These are phyloP conservation scores for Piper longum DNA, from an alignment of 164 flowering plant species.

Conservation along the genomic window DNA sequence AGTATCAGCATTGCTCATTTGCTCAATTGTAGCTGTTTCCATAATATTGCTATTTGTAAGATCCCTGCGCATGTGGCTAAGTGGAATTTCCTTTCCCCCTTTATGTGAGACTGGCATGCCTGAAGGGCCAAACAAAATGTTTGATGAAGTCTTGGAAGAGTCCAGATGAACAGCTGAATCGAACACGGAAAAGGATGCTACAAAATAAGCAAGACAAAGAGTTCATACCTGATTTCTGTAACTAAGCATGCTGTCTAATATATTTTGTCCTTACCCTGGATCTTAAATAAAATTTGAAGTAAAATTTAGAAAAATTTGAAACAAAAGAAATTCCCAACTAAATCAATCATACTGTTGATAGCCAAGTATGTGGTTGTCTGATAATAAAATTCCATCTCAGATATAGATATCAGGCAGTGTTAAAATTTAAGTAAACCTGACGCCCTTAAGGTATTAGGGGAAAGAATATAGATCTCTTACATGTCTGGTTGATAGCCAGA, in stretches of 20 bases:
- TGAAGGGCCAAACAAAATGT: constrained; percentile 9
- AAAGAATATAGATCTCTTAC: constrained; percentile 12
- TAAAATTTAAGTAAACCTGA: too few relatives aligned
- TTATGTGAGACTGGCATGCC: constrained; percentile 7
- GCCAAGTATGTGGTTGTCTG: too few relatives aligned
- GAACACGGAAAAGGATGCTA: constrained; percentile 4
- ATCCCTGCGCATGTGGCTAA: constrained; percentile 7
- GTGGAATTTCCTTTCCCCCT: constrained; percentile 12
- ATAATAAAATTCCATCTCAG: too few relatives aligned
- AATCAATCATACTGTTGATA: too few relatives aligned
- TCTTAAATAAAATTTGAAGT: too few relatives aligned
- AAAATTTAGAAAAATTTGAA: too few relatives aligned
- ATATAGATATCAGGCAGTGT: too few relatives aligned
- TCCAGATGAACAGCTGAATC: constrained; percentile 20
- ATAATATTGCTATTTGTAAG: constrained; percentile 8
- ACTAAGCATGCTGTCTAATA: too few relatives aligned
- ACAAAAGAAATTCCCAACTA: too few relatives aligned
- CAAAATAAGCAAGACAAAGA: not conserved
- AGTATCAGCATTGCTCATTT: constrained; percentile 8
- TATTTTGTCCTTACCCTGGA: too few relatives aligned
- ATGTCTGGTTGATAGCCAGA: constrained; percentile 15
- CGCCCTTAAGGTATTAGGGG: too few relatives aligned
- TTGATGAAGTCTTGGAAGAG: constrained; percentile 16
- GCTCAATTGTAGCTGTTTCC: constrained; percentile 10
- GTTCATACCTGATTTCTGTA: not conserved